Evolutionary conservation across 169 alveolate genomes (phyloP).

Genomic region (Cryptosporidium viatorum): DNA sequence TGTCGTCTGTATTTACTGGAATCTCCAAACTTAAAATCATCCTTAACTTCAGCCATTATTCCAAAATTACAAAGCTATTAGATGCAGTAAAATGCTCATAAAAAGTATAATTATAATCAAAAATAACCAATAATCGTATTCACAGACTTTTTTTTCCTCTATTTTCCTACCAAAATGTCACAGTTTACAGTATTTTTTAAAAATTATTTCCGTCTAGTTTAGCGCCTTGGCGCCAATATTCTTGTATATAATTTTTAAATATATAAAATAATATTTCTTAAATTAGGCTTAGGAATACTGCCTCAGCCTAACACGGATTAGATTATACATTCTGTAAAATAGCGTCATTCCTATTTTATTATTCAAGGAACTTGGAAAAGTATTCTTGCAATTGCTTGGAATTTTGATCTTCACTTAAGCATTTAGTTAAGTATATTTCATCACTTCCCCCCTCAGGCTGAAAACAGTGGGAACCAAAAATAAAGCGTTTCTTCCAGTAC

Average conservation of each 20-base stretch:
- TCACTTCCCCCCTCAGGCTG: not conserved
- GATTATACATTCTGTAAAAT: not conserved
- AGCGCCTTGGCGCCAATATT: slow-evolving; percentile 8
- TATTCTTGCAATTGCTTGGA: slow-evolving; percentile 19
- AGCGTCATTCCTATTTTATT: not conserved
- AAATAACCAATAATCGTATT: not conserved
- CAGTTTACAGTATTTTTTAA: not conserved
- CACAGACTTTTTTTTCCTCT: not conserved
- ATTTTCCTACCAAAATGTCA: slow-evolving; percentile 15
- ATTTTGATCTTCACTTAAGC: slow-evolving; percentile 4
- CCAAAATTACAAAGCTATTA: not conserved
- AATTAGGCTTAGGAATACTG: not conserved
- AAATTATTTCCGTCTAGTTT: slow-evolving; percentile 11
- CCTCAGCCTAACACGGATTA: not conserved
- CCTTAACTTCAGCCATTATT: not conserved
- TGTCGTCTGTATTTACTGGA: slow-evolving; percentile 52
- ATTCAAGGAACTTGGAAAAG: not conserved
- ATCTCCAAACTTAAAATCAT: slow-evolving; percentile 14
- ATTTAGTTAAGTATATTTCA: slow-evolving; percentile 9
- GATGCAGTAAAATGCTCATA: not conserved
- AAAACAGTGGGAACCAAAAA: slow-evolving; percentile 59
- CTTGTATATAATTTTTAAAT: not conserved
- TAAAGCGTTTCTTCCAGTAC: slow-evolving; percentile 43
- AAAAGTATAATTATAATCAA: not conserved
- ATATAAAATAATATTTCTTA: not conserved